phyloP scores from a whole-genome alignment of 495 filamentous ascomycete species.

The Polyplosphaeria fusca region DNA sequence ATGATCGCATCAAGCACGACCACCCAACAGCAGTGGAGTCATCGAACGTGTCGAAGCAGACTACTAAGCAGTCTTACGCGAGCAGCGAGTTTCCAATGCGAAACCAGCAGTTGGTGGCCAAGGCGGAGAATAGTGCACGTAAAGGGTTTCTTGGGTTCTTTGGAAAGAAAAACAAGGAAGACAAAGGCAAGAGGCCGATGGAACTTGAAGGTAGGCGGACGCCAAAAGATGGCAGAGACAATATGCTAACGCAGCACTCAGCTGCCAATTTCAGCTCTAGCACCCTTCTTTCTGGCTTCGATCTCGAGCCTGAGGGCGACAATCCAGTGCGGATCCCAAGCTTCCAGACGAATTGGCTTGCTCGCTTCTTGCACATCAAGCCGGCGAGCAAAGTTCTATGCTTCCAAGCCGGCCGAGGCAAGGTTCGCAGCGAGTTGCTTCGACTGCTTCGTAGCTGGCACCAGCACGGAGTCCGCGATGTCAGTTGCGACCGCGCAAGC shows the following conservation, averaged over 20 bases:
- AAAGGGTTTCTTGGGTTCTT: slow-evolving; percentile 29
- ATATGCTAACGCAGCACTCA: slow-evolving; percentile 1
- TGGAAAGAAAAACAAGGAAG: slow-evolving; percentile 31
- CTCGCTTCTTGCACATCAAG: slow-evolving; percentile 83
- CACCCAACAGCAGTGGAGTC: no score
- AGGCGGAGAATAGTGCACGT: slow-evolving; percentile 14
- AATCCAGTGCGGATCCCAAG: slow-evolving; percentile 42
- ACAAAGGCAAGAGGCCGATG: slow-evolving; percentile 17
- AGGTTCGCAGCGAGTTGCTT: slow-evolving; percentile 70
- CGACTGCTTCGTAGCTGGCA: slow-evolving; percentile 74
- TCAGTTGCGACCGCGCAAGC: slow-evolving; percentile 68
- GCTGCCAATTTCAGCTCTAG: slow-evolving; percentile 18
- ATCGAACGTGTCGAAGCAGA: slow-evolving; percentile 11
- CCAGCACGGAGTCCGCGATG: slow-evolving; percentile 69
- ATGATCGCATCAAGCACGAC: slow-evolving; percentile 37
- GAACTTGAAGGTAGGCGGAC: slow-evolving; percentile 29
- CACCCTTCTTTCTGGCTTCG: slow-evolving; percentile 19
- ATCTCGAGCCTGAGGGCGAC: slow-evolving; percentile 24
- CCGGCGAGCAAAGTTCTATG: slow-evolving; percentile 71
- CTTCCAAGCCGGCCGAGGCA: slow-evolving; percentile 63
- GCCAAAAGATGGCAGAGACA: no score
- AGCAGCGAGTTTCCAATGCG: slow-evolving; percentile 42
- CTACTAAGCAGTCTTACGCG: slow-evolving; percentile 19
- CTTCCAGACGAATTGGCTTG: slow-evolving; percentile 75
- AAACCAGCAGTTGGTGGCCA: slow-evolving; percentile 27